A percentile compares a stretch with the other conserved stretches of the same genome.
Conservation (phyloP, 768 basidiomycete species). For the Imleria badia region DNA sequence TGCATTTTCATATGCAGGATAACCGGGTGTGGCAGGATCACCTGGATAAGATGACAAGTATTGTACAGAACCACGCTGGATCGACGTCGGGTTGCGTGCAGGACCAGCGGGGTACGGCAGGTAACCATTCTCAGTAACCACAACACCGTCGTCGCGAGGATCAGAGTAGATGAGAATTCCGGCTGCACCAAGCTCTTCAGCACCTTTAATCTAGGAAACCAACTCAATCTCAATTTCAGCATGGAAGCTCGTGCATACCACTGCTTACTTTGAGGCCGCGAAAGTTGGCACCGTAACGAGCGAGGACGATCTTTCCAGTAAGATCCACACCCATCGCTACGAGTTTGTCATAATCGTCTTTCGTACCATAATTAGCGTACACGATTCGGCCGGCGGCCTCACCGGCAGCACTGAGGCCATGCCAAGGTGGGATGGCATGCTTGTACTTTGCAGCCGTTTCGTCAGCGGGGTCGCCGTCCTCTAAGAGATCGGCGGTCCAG, state of each 20-base stretch:
- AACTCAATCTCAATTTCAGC: constrained; percentile 8
- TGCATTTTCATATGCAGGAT: constrained; percentile 81
- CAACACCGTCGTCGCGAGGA: constrained; percentile 80
- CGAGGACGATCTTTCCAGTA: constrained; percentile 74
- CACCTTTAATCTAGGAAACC: constrained; percentile 63
- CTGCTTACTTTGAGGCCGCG: constrained; percentile 77
- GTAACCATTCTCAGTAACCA: constrained; percentile 76
- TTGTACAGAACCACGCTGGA: constrained; percentile 84
- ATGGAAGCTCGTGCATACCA: not conserved
- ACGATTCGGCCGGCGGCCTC: constrained; percentile 68
- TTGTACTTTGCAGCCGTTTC: constrained; percentile 66
- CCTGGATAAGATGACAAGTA: constrained; percentile 65
- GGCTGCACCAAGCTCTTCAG: constrained; percentile 78
- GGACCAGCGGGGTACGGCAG: constrained; percentile 74
- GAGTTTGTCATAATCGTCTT: constrained; percentile 68
- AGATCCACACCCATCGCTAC: constrained; percentile 64
- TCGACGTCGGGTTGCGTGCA: constrained; percentile 77
- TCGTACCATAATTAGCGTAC: constrained; percentile 79
- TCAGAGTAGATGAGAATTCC: constrained; percentile 85
- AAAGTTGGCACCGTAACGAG: constrained; percentile 74
- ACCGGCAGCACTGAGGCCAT: constrained; percentile 78
- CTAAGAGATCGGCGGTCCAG: constrained; percentile 74
- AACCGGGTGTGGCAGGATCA: constrained; percentile 84
- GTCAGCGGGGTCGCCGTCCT: constrained; percentile 70
- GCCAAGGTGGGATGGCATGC: constrained; percentile 77